Evolutionary conservation across 306 rosid genomes (phyloP).

Genomic region (Hippophae gyantsensis): DNA sequence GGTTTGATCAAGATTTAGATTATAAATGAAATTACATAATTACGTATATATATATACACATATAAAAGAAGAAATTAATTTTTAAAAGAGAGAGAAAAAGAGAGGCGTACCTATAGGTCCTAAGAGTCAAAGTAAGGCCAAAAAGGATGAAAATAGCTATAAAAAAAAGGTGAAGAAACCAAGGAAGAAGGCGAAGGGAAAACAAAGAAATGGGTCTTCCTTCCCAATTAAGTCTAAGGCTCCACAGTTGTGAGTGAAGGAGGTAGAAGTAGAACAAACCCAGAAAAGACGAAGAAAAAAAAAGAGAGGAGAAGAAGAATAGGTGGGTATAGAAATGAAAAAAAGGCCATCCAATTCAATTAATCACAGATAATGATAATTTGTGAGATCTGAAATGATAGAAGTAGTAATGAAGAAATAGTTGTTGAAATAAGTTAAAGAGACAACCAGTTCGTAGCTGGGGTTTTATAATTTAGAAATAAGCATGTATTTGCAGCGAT

Average conservation of each 20-base stretch:
- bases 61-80: too few relatives aligned
- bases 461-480: too few relatives aligned
- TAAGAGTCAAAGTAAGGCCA: constrained; percentile 24
- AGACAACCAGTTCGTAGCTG: too few relatives aligned
- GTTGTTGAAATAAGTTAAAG: too few relatives aligned
- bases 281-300: constrained; percentile 2
- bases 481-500: too few relatives aligned
- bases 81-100: neutral
- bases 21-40: neutral
- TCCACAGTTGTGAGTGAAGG: constrained; percentile 7
- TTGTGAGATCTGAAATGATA: too few relatives aligned
- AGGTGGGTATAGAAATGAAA: constrained; percentile 9
- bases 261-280: constrained; percentile 6
- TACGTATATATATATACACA: too few relatives aligned
- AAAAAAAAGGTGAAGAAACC: constrained; percentile 20
- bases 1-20: constrained; percentile 1
- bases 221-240: constrained; percentile 7
- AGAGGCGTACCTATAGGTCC: constrained; percentile 9
- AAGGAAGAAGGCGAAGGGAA: constrained; percentile 2
- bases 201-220: too few relatives aligned
- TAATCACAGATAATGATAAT: too few relatives aligned
- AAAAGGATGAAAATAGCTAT: constrained; percentile 19
- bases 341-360: constrained; percentile 23
- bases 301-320: constrained; percentile 5
- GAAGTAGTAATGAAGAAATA: too few relatives aligned